Percentiles rank a stretch among this genome's conserved stretches.
These are phyloP conservation scores for Fusarium pininemorale DNA, from an alignment of 2,329 filamentous ascomycete species.

Conservation along the genomic window DNA sequence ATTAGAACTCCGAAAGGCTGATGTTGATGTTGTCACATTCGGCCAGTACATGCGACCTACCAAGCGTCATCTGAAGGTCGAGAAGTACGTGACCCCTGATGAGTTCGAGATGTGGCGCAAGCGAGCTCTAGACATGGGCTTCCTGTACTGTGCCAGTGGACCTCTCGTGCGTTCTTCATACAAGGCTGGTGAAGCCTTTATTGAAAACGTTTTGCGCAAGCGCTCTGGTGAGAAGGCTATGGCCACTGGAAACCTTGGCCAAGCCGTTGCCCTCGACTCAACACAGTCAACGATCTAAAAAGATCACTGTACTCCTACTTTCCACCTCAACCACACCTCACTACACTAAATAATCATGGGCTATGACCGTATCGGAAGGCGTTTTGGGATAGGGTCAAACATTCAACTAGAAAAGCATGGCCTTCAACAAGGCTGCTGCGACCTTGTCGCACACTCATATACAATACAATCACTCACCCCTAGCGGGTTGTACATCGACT, in stretches of 20 bases:
- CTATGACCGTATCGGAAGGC: constrained; percentile 40
- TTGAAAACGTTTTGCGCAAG: constrained; percentile 97
- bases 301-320: constrained; percentile 2
- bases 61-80: constrained; percentile 96
- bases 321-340: constrained; percentile 22
- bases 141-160: constrained; percentile 94
- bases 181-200: constrained; percentile 98
- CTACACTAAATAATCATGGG: constrained; percentile 38
- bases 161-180: constrained; percentile 94
- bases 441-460: constrained; percentile 18
- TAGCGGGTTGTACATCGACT: constrained; percentile 12
- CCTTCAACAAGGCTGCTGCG: constrained; percentile 43
- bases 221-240: constrained; percentile 60
- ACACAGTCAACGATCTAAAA: constrained; percentile 35
- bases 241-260: constrained; percentile 48
- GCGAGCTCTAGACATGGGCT: constrained; percentile 91
- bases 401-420: constrained; percentile 44
- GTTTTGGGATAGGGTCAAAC: constrained; percentile 37
- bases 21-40: constrained; percentile 96
- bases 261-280: constrained; percentile 53
- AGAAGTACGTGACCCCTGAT: constrained; percentile 92
- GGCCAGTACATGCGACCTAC: constrained; percentile 99
- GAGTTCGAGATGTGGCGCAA: constrained; percentile 92
- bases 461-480: constrained; percentile 20
- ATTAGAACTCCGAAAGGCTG: constrained; percentile 76